phyloP scores from a whole-genome alignment of 1,284 basidiomycete genomes.

The Flammula alnicola region DNA sequence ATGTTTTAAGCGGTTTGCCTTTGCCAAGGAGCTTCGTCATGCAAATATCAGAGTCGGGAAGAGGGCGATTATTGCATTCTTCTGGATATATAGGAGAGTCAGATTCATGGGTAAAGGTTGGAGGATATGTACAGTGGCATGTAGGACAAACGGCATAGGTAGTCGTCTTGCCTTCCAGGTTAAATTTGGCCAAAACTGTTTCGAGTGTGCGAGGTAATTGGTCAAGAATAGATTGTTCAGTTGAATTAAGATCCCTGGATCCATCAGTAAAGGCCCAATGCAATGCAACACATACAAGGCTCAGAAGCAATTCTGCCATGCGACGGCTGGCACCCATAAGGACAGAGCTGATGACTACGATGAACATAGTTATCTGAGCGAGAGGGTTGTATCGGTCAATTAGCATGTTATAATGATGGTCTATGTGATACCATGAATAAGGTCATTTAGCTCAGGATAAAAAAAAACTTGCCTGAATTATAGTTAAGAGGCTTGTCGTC shows the following conservation, averaged over 20 bases:
- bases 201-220: constrained; percentile 17
- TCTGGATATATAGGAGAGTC: constrained; percentile 10
- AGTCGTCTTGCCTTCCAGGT: constrained; percentile 20
- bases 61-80: constrained; percentile 12
- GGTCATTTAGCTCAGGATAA: too few species aligned
- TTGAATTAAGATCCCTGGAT: background rate
- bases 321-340: constrained; percentile 8
- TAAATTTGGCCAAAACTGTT: constrained; percentile 17
- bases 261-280: constrained; percentile 4
- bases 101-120: constrained; percentile 8
- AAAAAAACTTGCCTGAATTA: too few species aligned
- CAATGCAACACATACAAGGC: constrained; percentile 7
- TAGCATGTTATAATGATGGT: constrained; percentile 3
- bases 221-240: constrained; percentile 7
- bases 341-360: constrained; percentile 5
- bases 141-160: constrained; percentile 24
- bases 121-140: constrained; percentile 23
- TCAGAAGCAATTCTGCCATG: constrained; percentile 11
- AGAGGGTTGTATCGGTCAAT: constrained; percentile 4
- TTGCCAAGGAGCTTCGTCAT: constrained; percentile 1
- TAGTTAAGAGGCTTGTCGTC: too few species aligned
- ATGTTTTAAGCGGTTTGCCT: constrained; percentile 2
- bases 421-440: too few species aligned
- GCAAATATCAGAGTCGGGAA: constrained; percentile 10
- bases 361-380: constrained; percentile 11